Evolutionary conservation across 768 basidiomycete species (phyloP).

Genomic region (Roridomyces roridus): DNA sequence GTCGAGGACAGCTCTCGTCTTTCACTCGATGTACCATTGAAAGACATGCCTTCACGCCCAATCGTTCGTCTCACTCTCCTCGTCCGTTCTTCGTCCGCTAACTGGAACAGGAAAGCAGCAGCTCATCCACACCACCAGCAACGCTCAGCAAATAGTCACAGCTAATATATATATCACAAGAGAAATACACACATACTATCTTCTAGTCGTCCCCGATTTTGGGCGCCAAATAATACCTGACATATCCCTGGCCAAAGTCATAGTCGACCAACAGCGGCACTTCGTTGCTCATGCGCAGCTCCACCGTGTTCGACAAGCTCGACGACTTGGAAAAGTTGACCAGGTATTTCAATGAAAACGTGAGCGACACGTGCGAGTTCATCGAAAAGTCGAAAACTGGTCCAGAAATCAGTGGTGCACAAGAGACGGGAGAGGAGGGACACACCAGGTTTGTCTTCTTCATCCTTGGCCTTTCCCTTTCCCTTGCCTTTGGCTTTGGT

Average conservation of each 20-base stretch:
- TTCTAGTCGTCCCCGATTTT: conserved; percentile 87
- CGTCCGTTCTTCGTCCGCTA: neutral
- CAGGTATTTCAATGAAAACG: conserved; percentile 96
- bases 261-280: conserved; percentile 91
- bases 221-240: conserved; percentile 95
- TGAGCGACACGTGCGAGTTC: conserved; percentile 89
- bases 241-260: conserved; percentile 85
- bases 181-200: conserved; percentile 8
- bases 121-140: neutral
- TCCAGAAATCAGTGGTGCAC: neutral
- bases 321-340: conserved; percentile 95
- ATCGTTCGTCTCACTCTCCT: neutral
- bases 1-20: conserved; percentile 3
- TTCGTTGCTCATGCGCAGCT: conserved; percentile 90
- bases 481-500: conserved; percentile 57
- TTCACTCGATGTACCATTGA: conserved; percentile 4
- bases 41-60: conserved; percentile 10
- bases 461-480: conserved; percentile 59
- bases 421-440: neutral
- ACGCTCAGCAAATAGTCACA: neutral
- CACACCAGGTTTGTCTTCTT: conserved; percentile 54
- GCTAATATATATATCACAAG: conserved; percentile 11
- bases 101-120: neutral
- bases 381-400: conserved; percentile 78
- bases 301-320: conserved; percentile 71